These are phyloP conservation scores for Pichia thaimueangensis DNA, from an alignment of 805 yeast species.

Conservation along the genomic window DNA sequence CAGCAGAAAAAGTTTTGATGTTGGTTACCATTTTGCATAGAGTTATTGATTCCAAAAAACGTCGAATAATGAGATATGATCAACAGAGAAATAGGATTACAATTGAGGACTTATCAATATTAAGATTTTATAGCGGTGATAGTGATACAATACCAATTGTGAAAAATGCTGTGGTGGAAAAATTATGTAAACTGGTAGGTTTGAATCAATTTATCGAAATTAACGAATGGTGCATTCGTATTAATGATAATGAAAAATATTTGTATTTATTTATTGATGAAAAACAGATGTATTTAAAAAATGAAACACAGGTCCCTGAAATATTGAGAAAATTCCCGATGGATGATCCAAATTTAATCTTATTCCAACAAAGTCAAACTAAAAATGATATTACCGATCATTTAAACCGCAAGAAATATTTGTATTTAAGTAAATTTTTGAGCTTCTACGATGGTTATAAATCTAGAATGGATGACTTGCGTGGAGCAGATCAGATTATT, in stretches of 20 bases:
- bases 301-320: slow-evolving; percentile 1
- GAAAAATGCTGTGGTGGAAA: slow-evolving; percentile 8
- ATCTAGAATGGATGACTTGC: slow-evolving; percentile 7
- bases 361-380: neutral
- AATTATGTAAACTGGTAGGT: slow-evolving; percentile 4
- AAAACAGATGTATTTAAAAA: slow-evolving; percentile 2
- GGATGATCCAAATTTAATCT: neutral
- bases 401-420: neutral
- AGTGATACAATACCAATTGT: slow-evolving; percentile 1
- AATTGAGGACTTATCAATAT: slow-evolving; percentile 10
- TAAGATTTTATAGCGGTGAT: slow-evolving; percentile 15
- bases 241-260: neutral
- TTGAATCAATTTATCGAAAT: neutral
- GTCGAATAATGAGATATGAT: neutral
- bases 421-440: neutral
- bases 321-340: slow-evolving; percentile 2
- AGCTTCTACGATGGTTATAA: neutral
- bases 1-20: slow-evolving; percentile 2
- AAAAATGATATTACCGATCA: too few species aligned
- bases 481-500: slow-evolving; percentile 8
- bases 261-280: slow-evolving; percentile 2
- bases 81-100: neutral
- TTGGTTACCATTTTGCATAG: slow-evolving; percentile 4
- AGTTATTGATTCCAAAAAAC: neutral
- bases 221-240: slow-evolving; percentile 7